These are phyloP conservation scores for Hemileccinum hortonii DNA, from an alignment of 1,284 basidiomycete species.

Conservation along the genomic window DNA sequence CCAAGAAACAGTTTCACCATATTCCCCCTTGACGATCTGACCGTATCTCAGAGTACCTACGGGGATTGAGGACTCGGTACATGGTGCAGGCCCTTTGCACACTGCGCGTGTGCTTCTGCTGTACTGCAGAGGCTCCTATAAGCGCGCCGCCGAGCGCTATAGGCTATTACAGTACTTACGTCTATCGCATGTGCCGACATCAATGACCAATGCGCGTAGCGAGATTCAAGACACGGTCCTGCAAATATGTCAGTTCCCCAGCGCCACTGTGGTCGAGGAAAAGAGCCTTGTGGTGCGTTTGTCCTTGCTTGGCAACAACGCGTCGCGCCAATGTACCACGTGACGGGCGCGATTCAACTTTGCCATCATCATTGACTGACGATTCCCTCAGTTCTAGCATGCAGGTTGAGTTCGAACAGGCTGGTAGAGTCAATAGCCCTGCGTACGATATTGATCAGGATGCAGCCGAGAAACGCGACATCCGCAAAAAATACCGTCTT, in stretches of 20 bases:
- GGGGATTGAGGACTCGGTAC: conserved; percentile 53
- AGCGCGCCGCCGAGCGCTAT: not conserved
- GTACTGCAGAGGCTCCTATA: conserved; percentile 47
- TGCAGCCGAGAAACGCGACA: conserved; percentile 66
- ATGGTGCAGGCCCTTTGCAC: conserved; percentile 63
- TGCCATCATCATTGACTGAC: not conserved
- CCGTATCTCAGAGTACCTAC: conserved; percentile 66
- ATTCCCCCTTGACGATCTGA: conserved; percentile 41
- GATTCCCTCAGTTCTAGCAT: conserved; percentile 6
- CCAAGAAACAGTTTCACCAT: conserved; percentile 67
- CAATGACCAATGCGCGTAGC: not conserved
- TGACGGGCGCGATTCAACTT: conserved; percentile 15
- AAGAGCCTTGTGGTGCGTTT: conserved; percentile 10
- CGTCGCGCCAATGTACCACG: conserved; percentile 28
- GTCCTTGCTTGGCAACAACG: conserved; percentile 25
- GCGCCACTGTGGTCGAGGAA: not conserved
- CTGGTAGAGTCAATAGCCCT: conserved; percentile 27
- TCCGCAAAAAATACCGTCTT: conserved; percentile 70
- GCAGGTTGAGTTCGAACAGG: conserved; percentile 15
- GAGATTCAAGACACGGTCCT: too few species aligned
- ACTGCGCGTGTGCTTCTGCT: conserved; percentile 66
- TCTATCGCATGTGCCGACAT: conserved; percentile 43
- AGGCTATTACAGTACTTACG: conserved; percentile 30
- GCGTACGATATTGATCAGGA: conserved; percentile 79
- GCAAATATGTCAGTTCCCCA: not conserved